Percentiles rank a stretch among this genome's conserved stretches.
These are phyloP conservation scores for Carex myosuroides DNA, from an alignment of 176 grass and related monocot species.

Conservation along the genomic window DNA sequence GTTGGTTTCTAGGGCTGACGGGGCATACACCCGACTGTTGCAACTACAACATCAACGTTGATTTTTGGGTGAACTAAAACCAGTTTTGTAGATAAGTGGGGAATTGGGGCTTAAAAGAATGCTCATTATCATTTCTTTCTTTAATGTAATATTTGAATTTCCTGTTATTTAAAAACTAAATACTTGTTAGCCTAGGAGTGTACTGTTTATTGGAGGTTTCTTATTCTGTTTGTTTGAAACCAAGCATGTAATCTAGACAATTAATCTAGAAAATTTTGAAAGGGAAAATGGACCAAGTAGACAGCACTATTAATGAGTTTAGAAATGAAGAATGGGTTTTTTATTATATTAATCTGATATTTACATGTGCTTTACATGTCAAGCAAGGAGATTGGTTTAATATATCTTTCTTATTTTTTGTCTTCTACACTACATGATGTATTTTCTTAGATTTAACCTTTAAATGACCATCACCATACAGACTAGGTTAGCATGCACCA, in stretches of 20 bases:
- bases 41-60: slow-evolving; percentile 60
- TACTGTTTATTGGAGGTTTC: neutral
- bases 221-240: neutral
- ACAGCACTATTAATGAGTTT: neutral
- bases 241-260: neutral
- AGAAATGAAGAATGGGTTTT: neutral
- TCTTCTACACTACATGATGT: too few relatives aligned
- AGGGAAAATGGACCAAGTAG: neutral
- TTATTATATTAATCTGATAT: neutral
- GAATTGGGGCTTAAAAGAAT: neutral
- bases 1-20: slow-evolving; percentile 44
- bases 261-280: neutral
- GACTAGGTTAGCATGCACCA: too few relatives aligned
- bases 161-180: neutral
- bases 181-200: neutral
- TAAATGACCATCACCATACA: too few relatives aligned
- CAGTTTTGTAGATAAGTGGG: slow-evolving; percentile 44
- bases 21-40: slow-evolving; percentile 58
- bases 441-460: too few relatives aligned
- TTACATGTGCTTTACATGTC: too few relatives aligned
- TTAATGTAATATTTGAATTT: neutral
- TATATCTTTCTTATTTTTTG: too few relatives aligned
- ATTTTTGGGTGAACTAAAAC: slow-evolving; percentile 12
- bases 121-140: too few relatives aligned
- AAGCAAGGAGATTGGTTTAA: too few relatives aligned